phyloP scores from a whole-genome alignment of 805 yeast genomes.

The Ogataea sp. region DNA sequence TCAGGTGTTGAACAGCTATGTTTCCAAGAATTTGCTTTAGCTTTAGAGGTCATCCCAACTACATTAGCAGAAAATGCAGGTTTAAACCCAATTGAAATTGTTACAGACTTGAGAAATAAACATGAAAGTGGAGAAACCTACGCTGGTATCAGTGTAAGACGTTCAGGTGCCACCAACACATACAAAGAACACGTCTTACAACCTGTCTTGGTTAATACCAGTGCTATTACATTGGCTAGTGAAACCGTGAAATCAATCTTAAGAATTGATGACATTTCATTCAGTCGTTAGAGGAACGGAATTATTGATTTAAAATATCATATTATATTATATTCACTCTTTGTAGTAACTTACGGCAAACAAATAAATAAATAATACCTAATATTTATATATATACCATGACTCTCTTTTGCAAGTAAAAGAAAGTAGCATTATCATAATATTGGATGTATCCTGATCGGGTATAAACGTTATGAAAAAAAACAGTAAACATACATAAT shows the following conservation, averaged over 20 bases:
- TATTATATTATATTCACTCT: neutral
- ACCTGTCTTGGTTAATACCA: conserved; percentile 90
- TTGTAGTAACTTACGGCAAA: too few species aligned
- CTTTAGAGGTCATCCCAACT: conserved; percentile 87
- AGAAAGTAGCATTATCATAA: neutral
- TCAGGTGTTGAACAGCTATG: conserved; percentile 87
- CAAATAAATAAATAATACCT: too few species aligned
- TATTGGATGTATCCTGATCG: too few species aligned
- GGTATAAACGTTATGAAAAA: too few species aligned
- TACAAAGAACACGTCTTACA: conserved; percentile 92
- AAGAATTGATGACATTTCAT: conserved; percentile 95
- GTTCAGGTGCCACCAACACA: conserved; percentile 88
- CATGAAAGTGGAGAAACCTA: conserved; percentile 87
- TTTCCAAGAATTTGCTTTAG: conserved; percentile 86
- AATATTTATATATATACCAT: neutral
- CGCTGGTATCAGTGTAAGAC: conserved; percentile 94
- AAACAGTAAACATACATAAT: too few species aligned
- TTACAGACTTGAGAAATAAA: conserved; percentile 83
- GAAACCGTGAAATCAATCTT: conserved; percentile 94
- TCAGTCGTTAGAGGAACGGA: conserved; percentile 77
- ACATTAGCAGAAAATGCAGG: conserved; percentile 96
- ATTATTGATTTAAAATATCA: conserved; percentile 8
- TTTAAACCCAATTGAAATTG: conserved; percentile 81
- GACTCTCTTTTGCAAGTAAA: neutral
- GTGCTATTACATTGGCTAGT: conserved; percentile 90